Conservation (phyloP, 805 yeast species). For the Metschnikowia hibisci region DNA sequence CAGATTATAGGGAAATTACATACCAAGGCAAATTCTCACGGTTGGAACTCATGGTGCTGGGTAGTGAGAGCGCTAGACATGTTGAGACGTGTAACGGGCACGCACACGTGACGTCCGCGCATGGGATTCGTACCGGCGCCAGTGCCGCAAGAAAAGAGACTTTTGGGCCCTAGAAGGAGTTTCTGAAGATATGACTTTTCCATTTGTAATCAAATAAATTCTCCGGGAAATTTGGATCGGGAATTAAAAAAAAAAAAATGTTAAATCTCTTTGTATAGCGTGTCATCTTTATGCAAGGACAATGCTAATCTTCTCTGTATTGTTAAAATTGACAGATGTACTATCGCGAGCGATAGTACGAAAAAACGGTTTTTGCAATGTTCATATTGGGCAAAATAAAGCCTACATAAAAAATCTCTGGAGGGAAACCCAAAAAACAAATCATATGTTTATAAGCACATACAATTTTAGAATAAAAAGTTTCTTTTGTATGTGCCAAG, state of each 20-base stretch:
- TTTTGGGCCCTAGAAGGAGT: too few species aligned
- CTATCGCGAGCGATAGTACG: constrained; percentile 44
- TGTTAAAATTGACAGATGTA: constrained; percentile 98
- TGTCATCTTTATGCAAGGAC: constrained; percentile 99
- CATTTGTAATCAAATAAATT: too few species aligned
- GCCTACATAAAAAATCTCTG: too few species aligned
- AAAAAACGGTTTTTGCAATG: constrained; percentile 5
- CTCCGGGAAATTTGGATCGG: too few species aligned
- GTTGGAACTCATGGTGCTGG: neutral
- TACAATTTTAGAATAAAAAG: too few species aligned
- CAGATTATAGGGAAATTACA: constrained; percentile 3
- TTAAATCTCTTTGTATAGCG: constrained; percentile 99
- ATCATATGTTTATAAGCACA: too few species aligned
- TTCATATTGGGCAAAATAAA: neutral
- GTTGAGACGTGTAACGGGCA: constrained; percentile 1
- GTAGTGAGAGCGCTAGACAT: neutral
- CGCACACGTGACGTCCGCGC: constrained; percentile 5
- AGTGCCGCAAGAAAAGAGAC: neutral
- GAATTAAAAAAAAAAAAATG: constrained; percentile 77
- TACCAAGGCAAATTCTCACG: constrained; percentile 21
- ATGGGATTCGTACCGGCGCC: neutral
- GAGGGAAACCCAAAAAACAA: too few species aligned
- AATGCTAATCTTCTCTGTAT: constrained; percentile 99
- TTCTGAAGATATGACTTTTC: neutral
- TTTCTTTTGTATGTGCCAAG: too few species aligned